These are phyloP conservation scores for Plectosphaerella sp. DNA, from an alignment of 2,329 filamentous ascomycete species.

Conservation along the genomic window DNA sequence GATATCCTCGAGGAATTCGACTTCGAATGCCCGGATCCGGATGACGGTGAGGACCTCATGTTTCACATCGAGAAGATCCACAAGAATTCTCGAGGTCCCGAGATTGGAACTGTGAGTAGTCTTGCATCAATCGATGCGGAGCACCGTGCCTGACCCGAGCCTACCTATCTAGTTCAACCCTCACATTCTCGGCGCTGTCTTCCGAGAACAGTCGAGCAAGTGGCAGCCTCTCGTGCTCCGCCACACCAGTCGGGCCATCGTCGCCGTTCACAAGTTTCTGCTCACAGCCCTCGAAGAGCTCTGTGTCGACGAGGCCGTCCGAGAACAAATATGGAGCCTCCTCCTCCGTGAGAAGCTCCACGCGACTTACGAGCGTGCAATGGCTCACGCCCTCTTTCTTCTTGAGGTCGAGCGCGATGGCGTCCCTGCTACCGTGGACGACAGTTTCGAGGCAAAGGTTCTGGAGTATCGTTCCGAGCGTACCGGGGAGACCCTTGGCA, in stretches of 20 bases:
- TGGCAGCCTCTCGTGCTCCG: constrained; percentile 44
- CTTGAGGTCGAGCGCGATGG: constrained; percentile 44
- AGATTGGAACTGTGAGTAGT: constrained; percentile 2
- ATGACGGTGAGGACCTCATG: neutral
- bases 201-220: constrained; percentile 49
- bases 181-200: constrained; percentile 34
- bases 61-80: neutral
- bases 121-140: neutral
- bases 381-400: constrained; percentile 46
- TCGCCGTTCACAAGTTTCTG: constrained; percentile 50
- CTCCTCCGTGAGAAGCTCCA: constrained; percentile 43
- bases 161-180: neutral
- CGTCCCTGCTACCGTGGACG: constrained; percentile 45
- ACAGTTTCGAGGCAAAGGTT: constrained; percentile 40
- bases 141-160: too few relatives aligned
- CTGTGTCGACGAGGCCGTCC: constrained; percentile 39
- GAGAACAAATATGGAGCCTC: constrained; percentile 30
- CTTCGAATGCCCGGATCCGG: neutral
- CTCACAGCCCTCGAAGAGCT: constrained; percentile 30
- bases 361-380: constrained; percentile 38
- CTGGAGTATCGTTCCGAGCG: constrained; percentile 17
- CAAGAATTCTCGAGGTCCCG: neutral
- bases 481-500: neutral
- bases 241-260: constrained; percentile 47
- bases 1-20: neutral